Percentiles rank a stretch among this genome's conserved stretches.
Evolutionary conservation across 2,329 filamentous ascomycete species (phyloP).

Genomic region (Fusarium sp.): DNA sequence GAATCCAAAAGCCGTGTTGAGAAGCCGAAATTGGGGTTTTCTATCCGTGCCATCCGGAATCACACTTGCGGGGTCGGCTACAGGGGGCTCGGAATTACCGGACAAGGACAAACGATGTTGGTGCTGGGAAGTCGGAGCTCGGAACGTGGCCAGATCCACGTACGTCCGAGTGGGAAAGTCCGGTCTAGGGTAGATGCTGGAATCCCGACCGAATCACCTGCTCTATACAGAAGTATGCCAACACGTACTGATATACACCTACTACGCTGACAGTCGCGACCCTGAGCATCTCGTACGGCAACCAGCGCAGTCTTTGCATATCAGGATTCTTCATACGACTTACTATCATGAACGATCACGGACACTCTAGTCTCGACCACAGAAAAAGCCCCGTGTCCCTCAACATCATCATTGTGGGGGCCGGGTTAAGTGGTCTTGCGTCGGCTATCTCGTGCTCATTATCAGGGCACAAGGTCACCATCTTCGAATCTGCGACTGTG

Average conservation of each 20-base stretch:
- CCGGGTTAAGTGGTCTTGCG: constrained; percentile 57
- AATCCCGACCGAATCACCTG: neutral
- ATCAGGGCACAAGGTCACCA: constrained; percentile 54
- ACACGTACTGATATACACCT: neutral
- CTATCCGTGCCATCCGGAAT: neutral
- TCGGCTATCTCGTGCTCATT: constrained; percentile 53
- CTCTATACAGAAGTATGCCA: neutral
- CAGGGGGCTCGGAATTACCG: constrained; percentile 6
- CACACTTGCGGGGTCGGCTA: neutral
- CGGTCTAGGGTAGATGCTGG: neutral
- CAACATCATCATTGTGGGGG: constrained; percentile 57
- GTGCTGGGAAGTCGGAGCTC: neutral
- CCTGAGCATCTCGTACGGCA: neutral
- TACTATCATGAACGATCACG: neutral
- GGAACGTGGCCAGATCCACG: neutral
- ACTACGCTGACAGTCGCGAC: neutral
- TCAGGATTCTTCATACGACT: neutral
- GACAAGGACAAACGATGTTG: neutral
- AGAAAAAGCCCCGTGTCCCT: constrained; percentile 24
- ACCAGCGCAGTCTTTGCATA: neutral
- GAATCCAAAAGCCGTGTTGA: neutral
- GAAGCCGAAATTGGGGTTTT: neutral
- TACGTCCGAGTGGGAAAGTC: neutral
- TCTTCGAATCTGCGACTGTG: constrained; percentile 56
- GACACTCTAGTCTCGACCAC: neutral